Conservation (phyloP, 495 filamentous ascomycete species). For the Halenospora varia region DNA sequence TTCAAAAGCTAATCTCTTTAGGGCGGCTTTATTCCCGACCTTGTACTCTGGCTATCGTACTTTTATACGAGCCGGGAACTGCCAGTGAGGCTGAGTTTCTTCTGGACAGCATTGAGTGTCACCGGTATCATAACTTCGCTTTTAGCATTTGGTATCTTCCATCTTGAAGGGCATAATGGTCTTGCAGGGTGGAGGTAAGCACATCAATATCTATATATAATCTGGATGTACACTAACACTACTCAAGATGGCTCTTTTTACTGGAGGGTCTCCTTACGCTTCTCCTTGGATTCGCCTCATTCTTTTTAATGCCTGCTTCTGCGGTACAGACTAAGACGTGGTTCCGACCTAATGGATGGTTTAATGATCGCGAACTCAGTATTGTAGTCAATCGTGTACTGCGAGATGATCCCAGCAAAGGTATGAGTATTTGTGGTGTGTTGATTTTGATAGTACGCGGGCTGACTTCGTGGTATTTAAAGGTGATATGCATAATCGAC, state of each 20-base stretch:
- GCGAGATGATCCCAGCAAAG: conserved; percentile 65
- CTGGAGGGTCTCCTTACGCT: conserved; percentile 53
- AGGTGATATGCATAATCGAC: conserved; percentile 46
- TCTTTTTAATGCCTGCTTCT: conserved; percentile 65
- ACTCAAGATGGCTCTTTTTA: conserved; percentile 18
- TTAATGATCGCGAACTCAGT: conserved; percentile 58
- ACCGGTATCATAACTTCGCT: conserved; percentile 65
- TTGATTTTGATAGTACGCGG: not conserved
- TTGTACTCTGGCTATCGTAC: conserved; percentile 66
- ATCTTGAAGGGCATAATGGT: conserved; percentile 55
- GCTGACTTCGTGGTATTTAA: conserved; percentile 15
- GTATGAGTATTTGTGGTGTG: conserved; percentile 1
- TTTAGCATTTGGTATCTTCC: conserved; percentile 68
- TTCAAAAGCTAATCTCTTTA: too few relatives aligned
- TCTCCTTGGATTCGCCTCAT: conserved; percentile 59
- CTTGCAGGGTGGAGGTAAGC: conserved; percentile 73
- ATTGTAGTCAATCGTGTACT: conserved; percentile 74
- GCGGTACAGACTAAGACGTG: conserved; percentile 63
- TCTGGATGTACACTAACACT: conserved; percentile 2
- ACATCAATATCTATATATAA: conserved; percentile 41
- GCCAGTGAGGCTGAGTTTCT: conserved; percentile 57
- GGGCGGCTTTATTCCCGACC: conserved; percentile 62
- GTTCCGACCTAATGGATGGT: conserved; percentile 70
- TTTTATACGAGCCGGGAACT: conserved; percentile 72
- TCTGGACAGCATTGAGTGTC: conserved; percentile 64